Evolutionary conservation across 2,329 filamentous ascomycete species (phyloP), one percentile per base, ranked within the genome.

Genomic region (Monosporascus cannonballus): DNA sequence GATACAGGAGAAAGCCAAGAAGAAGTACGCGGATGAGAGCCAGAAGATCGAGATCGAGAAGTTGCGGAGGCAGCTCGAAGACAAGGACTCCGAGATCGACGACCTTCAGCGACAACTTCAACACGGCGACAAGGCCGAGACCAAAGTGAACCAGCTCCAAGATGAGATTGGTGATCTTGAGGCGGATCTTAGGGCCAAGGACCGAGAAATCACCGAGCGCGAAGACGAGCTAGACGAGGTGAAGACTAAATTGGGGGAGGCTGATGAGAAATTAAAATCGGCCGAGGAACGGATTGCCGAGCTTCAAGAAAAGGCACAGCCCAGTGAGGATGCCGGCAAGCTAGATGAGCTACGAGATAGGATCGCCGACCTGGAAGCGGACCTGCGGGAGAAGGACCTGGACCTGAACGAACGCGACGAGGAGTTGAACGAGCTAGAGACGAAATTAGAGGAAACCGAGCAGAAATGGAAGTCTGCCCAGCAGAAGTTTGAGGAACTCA

Each of bases 1-100:
- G 57, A 82, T 96, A 55, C 88, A 92, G 57, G 88, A 95, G 55
- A 89, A 87, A 63, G 80, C 90, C 51, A 90, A 90, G 70, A 83
- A 83, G 62, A 87, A 87, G 63, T 85, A 90, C 57, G 81, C 81
- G 11, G 85, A 91, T 62, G 84, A 90, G 58, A 82, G 77, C 54
- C 79, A 90, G 59, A 84, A 83, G 49, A 74, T 73, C 24, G 83
- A 85, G 63, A 66, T 84, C 39, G 78, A 85, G 36, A 74, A 75
- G 46, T 67, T 91, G 30, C 80, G 79, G 20, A 76, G 76, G 51
- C 68, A 72, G 30, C 64, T 87, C 4, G 76, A 84, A 27, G 77
- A 81, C 37, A 81, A 79, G 51, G 82, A 86, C 42, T 74, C 76
- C 24, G 78, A 86, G 46, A 74, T 86, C 8, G 77, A 86, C 41